Evolutionary conservation across 2,329 filamentous ascomycete species (phyloP).

Genomic region (Leptographium wingfieldii): DNA sequence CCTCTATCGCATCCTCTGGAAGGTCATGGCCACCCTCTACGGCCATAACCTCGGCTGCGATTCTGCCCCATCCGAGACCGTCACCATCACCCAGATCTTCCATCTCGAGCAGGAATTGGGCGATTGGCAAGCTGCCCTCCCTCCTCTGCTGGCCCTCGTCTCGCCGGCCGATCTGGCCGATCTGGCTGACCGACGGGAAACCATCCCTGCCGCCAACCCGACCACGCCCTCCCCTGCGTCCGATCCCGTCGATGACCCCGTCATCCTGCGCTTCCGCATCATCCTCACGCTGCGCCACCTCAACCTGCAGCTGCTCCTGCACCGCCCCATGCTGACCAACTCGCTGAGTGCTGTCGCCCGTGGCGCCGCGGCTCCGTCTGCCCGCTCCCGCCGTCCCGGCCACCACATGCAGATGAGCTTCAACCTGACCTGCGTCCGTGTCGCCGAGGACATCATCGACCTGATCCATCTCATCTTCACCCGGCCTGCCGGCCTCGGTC

Average conservation of each 20-base stretch:
- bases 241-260: constrained; percentile 4
- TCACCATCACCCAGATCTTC: constrained; percentile 23
- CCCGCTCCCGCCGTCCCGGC: constrained; percentile 3
- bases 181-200: neutral
- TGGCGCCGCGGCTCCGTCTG: constrained; percentile 13
- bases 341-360: constrained; percentile 7
- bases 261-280: constrained; percentile 15
- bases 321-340: constrained; percentile 16
- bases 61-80: constrained; percentile 12
- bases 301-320: constrained; percentile 20
- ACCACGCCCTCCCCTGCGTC: neutral
- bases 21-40: constrained; percentile 16
- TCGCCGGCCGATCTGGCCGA: constrained; percentile 2
- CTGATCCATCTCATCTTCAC: constrained; percentile 12
- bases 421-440: neutral
- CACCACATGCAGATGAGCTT: neutral
- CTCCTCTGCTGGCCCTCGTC: constrained; percentile 14
- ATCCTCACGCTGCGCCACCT: constrained; percentile 23
- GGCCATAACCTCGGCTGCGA: constrained; percentile 29
- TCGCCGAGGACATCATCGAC: constrained; percentile 14
- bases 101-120: constrained; percentile 25
- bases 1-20: constrained; percentile 22
- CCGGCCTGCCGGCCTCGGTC: constrained; percentile 6
- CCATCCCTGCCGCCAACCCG: no score
- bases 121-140: constrained; percentile 23